Conservation (phyloP, 148 eudicot species). For the Agrostemma githago region DNA sequence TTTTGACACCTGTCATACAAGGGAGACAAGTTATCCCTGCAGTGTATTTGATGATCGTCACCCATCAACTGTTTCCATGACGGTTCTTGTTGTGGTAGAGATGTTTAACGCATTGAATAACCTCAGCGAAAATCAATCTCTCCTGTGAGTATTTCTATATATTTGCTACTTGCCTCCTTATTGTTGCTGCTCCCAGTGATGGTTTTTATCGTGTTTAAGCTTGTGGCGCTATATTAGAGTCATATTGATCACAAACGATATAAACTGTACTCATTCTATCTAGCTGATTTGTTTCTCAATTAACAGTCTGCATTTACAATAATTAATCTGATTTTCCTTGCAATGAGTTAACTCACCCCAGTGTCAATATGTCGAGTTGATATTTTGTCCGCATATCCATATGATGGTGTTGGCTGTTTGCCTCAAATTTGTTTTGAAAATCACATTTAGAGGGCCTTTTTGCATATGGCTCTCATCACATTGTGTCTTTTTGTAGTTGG, state of each 20-base stretch:
- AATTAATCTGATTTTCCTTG: not conserved
- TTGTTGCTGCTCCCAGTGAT: constrained; percentile 3
- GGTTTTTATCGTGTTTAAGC: not conserved
- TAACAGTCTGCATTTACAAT: not conserved
- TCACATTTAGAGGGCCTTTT: too few relatives aligned
- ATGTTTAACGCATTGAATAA: constrained; percentile 98
- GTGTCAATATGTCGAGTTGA: not conserved
- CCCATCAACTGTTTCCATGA: constrained; percentile 98
- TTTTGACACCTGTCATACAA: constrained; percentile 81
- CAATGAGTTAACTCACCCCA: not conserved
- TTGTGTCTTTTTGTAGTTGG: too few relatives aligned
- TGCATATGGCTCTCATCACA: too few relatives aligned
- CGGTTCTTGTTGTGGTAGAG: constrained; percentile 98
- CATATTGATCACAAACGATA: not conserved
- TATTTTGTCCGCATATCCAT: not conserved
- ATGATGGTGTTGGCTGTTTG: not conserved
- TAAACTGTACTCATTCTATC: not conserved
- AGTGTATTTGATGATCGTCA: constrained; percentile 81
- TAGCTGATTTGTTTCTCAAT: not conserved
- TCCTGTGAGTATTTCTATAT: constrained; percentile 56
- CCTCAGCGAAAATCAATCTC: constrained; percentile 98
- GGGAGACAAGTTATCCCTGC: constrained; percentile 80
- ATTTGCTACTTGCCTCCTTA: not conserved
- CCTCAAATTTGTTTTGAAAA: not conserved
- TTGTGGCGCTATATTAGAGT: constrained; percentile 1